phyloP scores from a whole-genome alignment of 2,329 filamentous ascomycete species.

The Sporothrix brunneoviolacea region DNA sequence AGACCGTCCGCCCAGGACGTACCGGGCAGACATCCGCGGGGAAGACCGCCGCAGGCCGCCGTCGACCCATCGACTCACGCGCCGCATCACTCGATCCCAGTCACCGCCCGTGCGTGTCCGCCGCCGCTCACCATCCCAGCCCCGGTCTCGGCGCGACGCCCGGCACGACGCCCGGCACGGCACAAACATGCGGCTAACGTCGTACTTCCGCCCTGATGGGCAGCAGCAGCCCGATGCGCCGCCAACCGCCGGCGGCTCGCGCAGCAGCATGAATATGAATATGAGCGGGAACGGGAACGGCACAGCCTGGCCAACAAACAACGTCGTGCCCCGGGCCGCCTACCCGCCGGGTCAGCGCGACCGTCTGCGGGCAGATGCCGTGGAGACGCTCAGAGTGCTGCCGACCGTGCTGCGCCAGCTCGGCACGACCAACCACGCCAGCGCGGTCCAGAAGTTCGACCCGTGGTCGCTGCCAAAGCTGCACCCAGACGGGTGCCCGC shows the following conservation, averaged over 20 bases:
- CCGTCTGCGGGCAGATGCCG: slow-evolving; percentile 35
- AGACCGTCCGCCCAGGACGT: too few species aligned
- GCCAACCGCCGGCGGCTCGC: background rate
- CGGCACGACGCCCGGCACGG: background rate
- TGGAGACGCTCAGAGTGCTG: slow-evolving; percentile 41
- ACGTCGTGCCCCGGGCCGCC: background rate
- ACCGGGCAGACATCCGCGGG: too few species aligned
- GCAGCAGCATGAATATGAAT: background rate
- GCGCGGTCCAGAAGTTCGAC: slow-evolving; percentile 32
- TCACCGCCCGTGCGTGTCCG: background rate
- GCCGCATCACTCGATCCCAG: background rate
- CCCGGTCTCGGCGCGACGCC: background rate
- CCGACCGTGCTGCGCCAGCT: slow-evolving; percentile 40
- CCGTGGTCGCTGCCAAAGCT: slow-evolving; percentile 26
- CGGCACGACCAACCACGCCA: slow-evolving; percentile 31
- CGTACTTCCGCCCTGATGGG: background rate
- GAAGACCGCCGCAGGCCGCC: background rate
- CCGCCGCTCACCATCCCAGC: background rate
- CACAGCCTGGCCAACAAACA: too few species aligned
- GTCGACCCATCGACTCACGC: background rate
- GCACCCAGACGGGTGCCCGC: slow-evolving; percentile 36
- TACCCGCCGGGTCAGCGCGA: slow-evolving; percentile 9
- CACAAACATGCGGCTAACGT: background rate
- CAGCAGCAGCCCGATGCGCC: background rate
- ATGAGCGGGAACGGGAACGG: background rate